Conservation (phyloP, 2,329 filamentous ascomycete species). For the Onygenales sp. region DNA sequence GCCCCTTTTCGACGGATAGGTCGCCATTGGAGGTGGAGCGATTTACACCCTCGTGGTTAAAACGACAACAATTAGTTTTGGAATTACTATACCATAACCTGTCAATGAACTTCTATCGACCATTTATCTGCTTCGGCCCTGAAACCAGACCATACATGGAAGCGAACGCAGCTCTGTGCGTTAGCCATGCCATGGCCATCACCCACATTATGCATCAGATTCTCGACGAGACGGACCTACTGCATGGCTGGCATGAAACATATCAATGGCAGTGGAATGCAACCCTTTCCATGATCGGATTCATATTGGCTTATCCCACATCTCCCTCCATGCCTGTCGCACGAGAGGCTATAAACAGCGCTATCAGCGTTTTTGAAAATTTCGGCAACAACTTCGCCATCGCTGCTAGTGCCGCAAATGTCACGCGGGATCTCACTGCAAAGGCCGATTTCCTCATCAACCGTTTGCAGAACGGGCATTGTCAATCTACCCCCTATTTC, state of each 20-base stretch:
- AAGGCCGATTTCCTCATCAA: slow-evolving; percentile 20
- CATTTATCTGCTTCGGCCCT: slow-evolving; percentile 28
- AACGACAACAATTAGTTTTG: slow-evolving; percentile 33
- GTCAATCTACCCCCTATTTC: not conserved
- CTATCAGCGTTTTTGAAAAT: slow-evolving; percentile 28
- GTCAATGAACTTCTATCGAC: slow-evolving; percentile 28
- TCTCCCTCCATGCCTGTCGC: slow-evolving; percentile 19
- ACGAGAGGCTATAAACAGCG: slow-evolving; percentile 24
- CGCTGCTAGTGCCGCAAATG: slow-evolving; percentile 23
- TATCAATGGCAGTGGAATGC: slow-evolving; percentile 39
- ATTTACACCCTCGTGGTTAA: slow-evolving; percentile 32
- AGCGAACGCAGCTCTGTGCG: not conserved
- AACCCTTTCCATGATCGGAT: slow-evolving; percentile 32
- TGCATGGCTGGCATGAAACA: slow-evolving; percentile 30
- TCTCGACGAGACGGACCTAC: slow-evolving; percentile 21
- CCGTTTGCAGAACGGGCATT: slow-evolving; percentile 2
- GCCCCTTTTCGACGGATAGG: slow-evolving; percentile 30
- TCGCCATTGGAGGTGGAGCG: slow-evolving; percentile 25
- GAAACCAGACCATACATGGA: slow-evolving; percentile 16
- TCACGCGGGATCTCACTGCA: slow-evolving; percentile 21
- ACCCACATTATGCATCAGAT: slow-evolving; percentile 32
- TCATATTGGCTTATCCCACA: slow-evolving; percentile 29
- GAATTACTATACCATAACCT: slow-evolving; percentile 35
- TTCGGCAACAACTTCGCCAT: slow-evolving; percentile 26
- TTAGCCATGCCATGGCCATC: slow-evolving; percentile 22